A percentile compares a stretch with the other conserved stretches of the same genome.
Evolutionary conservation across 2,329 filamentous ascomycete genomes (phyloP).

Genomic region (Hypoxylon sp.): DNA sequence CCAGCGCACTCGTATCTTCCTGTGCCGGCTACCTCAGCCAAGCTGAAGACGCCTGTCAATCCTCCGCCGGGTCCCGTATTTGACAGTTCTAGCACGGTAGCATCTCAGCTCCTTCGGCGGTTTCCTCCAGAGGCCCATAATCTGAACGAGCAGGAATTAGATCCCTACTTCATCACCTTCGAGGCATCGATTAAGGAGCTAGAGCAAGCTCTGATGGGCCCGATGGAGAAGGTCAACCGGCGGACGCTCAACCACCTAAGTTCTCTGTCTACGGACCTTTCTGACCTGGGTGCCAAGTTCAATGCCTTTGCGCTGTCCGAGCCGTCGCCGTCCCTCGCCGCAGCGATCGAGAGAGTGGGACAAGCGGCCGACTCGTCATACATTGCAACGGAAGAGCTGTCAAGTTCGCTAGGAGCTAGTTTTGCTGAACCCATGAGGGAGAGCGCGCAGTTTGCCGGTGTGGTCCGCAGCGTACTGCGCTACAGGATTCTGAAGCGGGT

Average conservation of each 20-base stretch:
- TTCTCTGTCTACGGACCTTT: constrained; percentile 83
- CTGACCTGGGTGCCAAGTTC: constrained; percentile 92
- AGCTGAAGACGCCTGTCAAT: constrained; percentile 70
- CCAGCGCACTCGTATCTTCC: constrained; percentile 87
- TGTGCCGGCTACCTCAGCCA: constrained; percentile 83
- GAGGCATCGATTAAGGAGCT: constrained; percentile 92
- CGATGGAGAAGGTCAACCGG: constrained; percentile 96
- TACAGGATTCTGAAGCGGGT: constrained; percentile 94
- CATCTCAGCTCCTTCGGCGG: constrained; percentile 72
- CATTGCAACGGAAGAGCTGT: constrained; percentile 92
- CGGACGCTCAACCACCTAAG: constrained; percentile 86
- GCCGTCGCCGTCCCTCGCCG: constrained; percentile 84
- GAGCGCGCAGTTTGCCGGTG: constrained; percentile 94
- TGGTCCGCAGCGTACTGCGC: constrained; percentile 86
- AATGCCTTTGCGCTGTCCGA: constrained; percentile 97
- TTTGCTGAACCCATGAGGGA: constrained; percentile 99
- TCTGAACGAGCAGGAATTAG: constrained; percentile 86
- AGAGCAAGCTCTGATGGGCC: constrained; percentile 85
- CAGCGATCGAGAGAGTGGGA: constrained; percentile 91
- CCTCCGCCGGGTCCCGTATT: constrained; percentile 46
- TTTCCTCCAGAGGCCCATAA: constrained; percentile 82
- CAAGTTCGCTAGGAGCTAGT: constrained; percentile 84
- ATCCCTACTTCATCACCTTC: constrained; percentile 95
- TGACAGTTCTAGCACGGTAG: constrained; percentile 48
- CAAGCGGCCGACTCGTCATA: constrained; percentile 97